phyloP scores from a whole-genome alignment of 495 filamentous ascomycete species.

The Hyaloscypha finlandica region DNA sequence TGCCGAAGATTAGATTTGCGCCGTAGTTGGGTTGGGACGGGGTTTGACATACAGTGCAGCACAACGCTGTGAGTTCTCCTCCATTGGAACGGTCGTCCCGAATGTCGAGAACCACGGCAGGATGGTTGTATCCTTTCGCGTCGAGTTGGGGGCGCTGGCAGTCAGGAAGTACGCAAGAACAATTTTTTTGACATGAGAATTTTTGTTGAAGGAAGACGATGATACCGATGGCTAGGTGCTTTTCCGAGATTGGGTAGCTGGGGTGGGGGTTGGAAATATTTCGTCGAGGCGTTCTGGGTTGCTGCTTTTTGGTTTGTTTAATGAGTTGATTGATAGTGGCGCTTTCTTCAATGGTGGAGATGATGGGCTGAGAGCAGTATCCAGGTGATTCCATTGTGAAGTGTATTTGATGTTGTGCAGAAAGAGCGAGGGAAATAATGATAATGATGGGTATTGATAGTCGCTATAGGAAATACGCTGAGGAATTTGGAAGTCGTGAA shows the following conservation, averaged over 20 bases:
- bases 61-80: neutral
- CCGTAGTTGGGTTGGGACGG: neutral
- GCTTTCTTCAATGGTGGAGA: neutral
- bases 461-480: no score
- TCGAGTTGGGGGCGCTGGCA: neutral
- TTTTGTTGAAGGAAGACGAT: neutral
- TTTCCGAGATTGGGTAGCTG: neutral
- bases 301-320: neutral
- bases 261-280: neutral
- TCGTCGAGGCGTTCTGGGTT: no score
- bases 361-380: neutral
- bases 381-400: no score
- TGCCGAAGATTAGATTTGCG: neutral
- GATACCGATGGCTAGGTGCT: neutral
- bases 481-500: no score
- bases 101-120: neutral
- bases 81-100: neutral
- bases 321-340: neutral
- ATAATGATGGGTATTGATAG: no score
- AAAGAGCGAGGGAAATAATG: no score
- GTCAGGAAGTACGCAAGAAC: neutral
- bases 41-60: neutral
- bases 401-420: no score
- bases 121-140: neutral
- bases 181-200: neutral